Evolutionary conservation across 768 basidiomycete species (phyloP), one percentile per base, ranked within the genome.

Genomic region (Boletus reticuloceps): DNA sequence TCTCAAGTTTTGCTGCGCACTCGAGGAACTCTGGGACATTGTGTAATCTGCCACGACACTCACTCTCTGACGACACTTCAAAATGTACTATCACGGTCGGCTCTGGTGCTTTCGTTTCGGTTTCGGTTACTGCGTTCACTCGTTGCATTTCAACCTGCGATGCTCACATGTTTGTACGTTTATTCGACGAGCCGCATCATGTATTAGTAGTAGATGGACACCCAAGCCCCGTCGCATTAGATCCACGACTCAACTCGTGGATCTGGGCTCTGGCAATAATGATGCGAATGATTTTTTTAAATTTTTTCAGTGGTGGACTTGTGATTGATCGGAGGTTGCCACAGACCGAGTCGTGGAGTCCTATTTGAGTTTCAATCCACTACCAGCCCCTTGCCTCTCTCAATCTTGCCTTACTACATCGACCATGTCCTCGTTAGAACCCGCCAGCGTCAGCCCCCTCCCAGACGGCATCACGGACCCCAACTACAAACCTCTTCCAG

Each of bases 1-100:
- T 38, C 13, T 20, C 34, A 61, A 94, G 91, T 92, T 94, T 70
- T 93, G 91, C 68, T 93, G 91, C 65, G 87, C 89, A 5, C 75
- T 96, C 50, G 95, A 98, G 75, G 95, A 98, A 58, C 79, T 97
- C 49, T 96, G 94, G 94, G 92, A 94, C 69, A 85, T 97, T 65
- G 81, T 94, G 50, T 94, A 75, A 77, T 40, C 51, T 12, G 37
- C 38, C 37, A 16, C 31, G 44, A 20, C 38, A 42, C 22, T 17
- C 38, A 59, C 9, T 29, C 29, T 29, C 29, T 29, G 29, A 29
- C 29, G 29, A 29, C 29, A 29, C 29, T 29, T 9, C 29, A 53
- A 45, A 54, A 50, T 64, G 50, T 64, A 54, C 22, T 41, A 39
- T 9, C 16, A 39, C 38, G 36, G 36, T 37, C 16, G 13, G 16